Conservation (phyloP, 495 filamentous ascomycete species). For the Lophiostoma macrostomum region DNA sequence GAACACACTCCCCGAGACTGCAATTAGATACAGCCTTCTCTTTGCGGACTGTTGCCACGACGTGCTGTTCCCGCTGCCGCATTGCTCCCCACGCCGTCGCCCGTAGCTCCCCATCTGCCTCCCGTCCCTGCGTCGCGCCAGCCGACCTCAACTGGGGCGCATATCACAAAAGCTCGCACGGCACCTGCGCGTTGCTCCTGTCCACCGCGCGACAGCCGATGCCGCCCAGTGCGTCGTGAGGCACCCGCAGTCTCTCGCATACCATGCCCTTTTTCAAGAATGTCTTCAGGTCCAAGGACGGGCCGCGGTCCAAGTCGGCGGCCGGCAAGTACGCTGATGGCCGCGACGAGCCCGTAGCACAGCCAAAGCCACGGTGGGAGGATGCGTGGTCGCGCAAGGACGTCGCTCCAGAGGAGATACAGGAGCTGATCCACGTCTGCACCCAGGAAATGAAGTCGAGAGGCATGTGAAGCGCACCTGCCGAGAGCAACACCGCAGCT, state of each 20-base stretch:
- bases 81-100: not conserved
- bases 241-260: not conserved
- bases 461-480: conserved; percentile 58
- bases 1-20: not conserved
- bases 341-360: conserved; percentile 47
- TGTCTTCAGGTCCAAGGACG: conserved; percentile 41
- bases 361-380: conserved; percentile 74
- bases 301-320: conserved; percentile 46
- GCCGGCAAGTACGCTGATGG: conserved; percentile 55
- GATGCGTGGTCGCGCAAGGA: conserved; percentile 86
- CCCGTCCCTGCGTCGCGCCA: not conserved
- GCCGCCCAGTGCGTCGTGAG: conserved; percentile 9
- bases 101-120: not conserved
- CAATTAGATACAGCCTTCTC: no score
- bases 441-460: conserved; percentile 88
- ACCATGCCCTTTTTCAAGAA: conserved; percentile 43
- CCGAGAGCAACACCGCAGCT: conserved; percentile 1
- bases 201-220: conserved; percentile 20
- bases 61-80: not conserved
- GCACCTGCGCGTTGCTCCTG: conserved; percentile 1
- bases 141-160: not conserved
- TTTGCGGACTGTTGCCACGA: no score
- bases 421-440: conserved; percentile 78
- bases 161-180: not conserved
- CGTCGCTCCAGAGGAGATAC: conserved; percentile 85